phyloP scores from a whole-genome alignment of 108 stramenopile species.

The Discostella stelligeroides region DNA sequence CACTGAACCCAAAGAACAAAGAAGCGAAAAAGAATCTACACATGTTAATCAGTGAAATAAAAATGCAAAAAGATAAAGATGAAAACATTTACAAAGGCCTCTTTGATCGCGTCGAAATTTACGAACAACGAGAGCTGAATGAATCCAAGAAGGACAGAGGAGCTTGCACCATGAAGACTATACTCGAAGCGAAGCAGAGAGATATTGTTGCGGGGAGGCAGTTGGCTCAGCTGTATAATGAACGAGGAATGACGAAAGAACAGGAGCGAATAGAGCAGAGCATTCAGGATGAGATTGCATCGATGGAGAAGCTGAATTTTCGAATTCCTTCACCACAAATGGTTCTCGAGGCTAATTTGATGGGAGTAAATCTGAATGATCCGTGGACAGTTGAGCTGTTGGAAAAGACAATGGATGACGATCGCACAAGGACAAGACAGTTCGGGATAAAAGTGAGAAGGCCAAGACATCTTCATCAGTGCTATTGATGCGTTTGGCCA shows the following conservation, averaged over 20 bases:
- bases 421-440: not conserved
- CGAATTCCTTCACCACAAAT: conserved; percentile 43
- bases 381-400: conserved; percentile 25
- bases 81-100: conserved; percentile 41
- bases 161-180: conserved; percentile 12
- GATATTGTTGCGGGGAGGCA: conserved; percentile 24
- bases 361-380: conserved; percentile 44
- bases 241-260: conserved; percentile 38
- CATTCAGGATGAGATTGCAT: conserved; percentile 12
- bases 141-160: conserved; percentile 11
- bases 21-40: conserved; percentile 23
- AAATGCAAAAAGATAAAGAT: conserved; percentile 27
- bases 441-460: not conserved
- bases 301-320: conserved; percentile 19
- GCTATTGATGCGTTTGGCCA: too few species aligned
- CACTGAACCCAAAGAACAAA: conserved; percentile 27
- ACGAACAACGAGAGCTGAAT: conserved; percentile 26
- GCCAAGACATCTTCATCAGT: not conserved
- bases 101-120: conserved; percentile 49
- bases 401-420: conserved; percentile 22
- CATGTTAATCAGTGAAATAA: conserved; percentile 2
- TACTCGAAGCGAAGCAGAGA: conserved; percentile 4
- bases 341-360: conserved; percentile 32
- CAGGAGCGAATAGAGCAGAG: conserved; percentile 23
- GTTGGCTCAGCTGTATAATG: conserved; percentile 25